phyloP scores from a whole-genome alignment of 345 rosid genomes.

The Toxicodendron radicans region DNA sequence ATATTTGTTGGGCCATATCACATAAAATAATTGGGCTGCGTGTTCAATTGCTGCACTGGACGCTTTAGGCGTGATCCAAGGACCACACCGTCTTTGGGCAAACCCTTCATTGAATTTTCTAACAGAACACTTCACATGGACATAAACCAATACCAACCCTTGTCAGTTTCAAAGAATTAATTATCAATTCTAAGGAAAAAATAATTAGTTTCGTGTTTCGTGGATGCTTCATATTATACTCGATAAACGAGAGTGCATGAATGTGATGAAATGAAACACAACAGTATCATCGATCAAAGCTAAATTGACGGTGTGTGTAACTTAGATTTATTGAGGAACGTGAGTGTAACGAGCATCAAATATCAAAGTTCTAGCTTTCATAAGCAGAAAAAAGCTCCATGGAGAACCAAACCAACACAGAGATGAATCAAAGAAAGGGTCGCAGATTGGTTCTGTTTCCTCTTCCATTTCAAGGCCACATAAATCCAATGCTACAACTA shows the following conservation, averaged over 20 bases:
- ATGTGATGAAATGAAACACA: background rate
- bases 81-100: too few relatives aligned
- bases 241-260: background rate
- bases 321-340: too few relatives aligned
- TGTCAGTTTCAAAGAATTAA: too few relatives aligned
- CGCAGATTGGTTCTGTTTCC: constrained; percentile 32
- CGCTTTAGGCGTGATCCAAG: too few relatives aligned
- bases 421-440: constrained; percentile 16
- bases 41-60: too few relatives aligned
- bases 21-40: background rate
- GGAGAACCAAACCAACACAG: constrained; percentile 1
- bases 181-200: too few relatives aligned
- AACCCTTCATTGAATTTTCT: too few relatives aligned
- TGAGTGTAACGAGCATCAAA: too few relatives aligned
- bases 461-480: constrained; percentile 35
- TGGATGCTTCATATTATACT: background rate
- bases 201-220: background rate
- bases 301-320: background rate
- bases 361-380: too few relatives aligned
- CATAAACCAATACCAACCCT: too few relatives aligned
- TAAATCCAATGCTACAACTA: constrained; percentile 40
- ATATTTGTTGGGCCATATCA: background rate
- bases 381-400: background rate
- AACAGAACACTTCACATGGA: too few relatives aligned
- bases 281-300: background rate